Conservation (phyloP, 2,329 filamentous ascomycete genomes). For the Zymoseptoria ardabiliae region DNA sequence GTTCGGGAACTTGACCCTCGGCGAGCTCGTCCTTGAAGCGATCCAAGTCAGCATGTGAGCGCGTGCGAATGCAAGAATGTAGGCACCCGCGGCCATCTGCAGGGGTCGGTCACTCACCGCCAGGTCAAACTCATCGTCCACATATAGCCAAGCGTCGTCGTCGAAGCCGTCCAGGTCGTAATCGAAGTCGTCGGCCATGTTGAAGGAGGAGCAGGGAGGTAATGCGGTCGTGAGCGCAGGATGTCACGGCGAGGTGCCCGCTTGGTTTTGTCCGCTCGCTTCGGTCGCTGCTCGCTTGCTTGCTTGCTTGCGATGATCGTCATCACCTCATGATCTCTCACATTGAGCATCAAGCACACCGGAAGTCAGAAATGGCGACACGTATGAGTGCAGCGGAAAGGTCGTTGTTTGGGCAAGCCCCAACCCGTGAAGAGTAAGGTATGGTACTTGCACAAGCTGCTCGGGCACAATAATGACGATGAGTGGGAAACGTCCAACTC, state of each 20-base stretch:
- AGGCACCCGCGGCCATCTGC: conserved; percentile 9
- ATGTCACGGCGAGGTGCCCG: background rate
- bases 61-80: conserved; percentile 2
- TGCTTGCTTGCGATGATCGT: background rate
- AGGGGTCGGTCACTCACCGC: conserved; percentile 27
- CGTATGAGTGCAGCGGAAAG: no score
- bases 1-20: conserved; percentile 40
- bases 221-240: background rate
- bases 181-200: conserved; percentile 27
- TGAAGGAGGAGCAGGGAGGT: background rate
- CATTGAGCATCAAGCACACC: background rate
- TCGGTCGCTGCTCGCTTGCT: background rate
- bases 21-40: conserved; percentile 40
- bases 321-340: background rate
- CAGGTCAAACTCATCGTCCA: conserved; percentile 38
- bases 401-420: no score
- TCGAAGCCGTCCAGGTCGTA: conserved; percentile 37
- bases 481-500: background rate
- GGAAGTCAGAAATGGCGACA: no score
- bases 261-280: background rate
- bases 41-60: background rate
- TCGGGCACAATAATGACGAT: background rate
- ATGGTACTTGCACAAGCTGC: no score
- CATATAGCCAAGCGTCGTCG: conserved; percentile 36
- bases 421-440: no score